These are phyloP conservation scores for Exserohilum rostratum DNA, from an alignment of 2,329 filamentous ascomycete species.

Conservation along the genomic window DNA sequence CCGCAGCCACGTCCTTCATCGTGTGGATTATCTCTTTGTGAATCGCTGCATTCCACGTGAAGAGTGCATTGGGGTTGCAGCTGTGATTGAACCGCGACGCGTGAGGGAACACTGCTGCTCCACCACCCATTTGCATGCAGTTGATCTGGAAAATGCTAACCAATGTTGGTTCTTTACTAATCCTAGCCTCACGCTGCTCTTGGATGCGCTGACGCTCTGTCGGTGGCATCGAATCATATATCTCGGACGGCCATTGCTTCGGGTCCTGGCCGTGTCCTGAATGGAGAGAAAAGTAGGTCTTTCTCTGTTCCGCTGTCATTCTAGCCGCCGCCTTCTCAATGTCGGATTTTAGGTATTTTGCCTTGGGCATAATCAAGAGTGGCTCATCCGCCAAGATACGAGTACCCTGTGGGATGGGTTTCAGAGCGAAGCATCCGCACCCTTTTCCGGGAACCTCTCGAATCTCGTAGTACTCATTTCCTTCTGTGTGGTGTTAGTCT, in stretches of 20 bases:
- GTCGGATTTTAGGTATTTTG: slow-evolving; percentile 40
- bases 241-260: slow-evolving; percentile 31
- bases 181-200: slow-evolving; percentile 42
- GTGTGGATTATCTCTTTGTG: slow-evolving; percentile 43
- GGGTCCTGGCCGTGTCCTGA: slow-evolving; percentile 37
- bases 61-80: slow-evolving; percentile 50
- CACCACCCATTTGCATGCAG: slow-evolving; percentile 45
- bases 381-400: slow-evolving; percentile 50
- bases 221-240: slow-evolving; percentile 27
- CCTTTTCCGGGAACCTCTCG: slow-evolving; percentile 47
- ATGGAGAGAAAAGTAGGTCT: slow-evolving; percentile 37
- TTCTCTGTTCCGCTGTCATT: slow-evolving; percentile 26
- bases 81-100: slow-evolving; percentile 51
- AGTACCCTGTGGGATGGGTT: slow-evolving; percentile 45
- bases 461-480: slow-evolving; percentile 40
- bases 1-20: slow-evolving; percentile 40
- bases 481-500: neutral
- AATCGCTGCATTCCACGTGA: slow-evolving; percentile 42
- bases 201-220: slow-evolving; percentile 32
- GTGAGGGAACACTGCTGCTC: slow-evolving; percentile 45
- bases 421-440: slow-evolving; percentile 50
- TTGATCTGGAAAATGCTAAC: slow-evolving; percentile 51
- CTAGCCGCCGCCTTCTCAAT: slow-evolving; percentile 37
- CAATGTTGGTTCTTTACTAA: slow-evolving; percentile 23
- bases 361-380: slow-evolving; percentile 43